phyloP scores from a whole-genome alignment of 1,284 basidiomycete genomes.

The Leccinum cinnamomeum region DNA sequence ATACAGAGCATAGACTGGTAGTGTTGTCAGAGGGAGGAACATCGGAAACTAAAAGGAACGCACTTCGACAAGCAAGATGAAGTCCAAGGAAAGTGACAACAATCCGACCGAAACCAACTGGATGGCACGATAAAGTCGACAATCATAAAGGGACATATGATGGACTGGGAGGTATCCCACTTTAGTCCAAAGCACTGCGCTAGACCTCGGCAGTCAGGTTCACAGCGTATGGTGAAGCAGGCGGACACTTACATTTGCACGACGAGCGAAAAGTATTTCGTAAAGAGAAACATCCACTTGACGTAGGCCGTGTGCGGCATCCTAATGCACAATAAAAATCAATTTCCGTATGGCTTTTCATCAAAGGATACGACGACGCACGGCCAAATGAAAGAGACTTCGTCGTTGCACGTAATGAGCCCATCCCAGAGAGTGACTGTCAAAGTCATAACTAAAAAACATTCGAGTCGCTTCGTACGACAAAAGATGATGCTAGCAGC shows the following conservation, averaged over 20 bases:
- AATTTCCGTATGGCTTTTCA: not conserved
- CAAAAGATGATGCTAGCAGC: not conserved
- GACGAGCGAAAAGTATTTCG: slow-evolving; percentile 17
- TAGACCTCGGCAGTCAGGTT: slow-evolving; percentile 8
- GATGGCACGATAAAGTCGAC: slow-evolving; percentile 14
- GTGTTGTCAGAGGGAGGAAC: not conserved
- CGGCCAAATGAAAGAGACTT: slow-evolving; percentile 20
- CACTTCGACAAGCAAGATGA: slow-evolving; percentile 22
- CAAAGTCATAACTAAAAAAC: slow-evolving; percentile 13
- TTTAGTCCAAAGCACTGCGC: slow-evolving; percentile 13
- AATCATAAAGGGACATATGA: slow-evolving; percentile 4
- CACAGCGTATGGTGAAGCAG: not conserved
- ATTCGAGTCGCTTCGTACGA: not conserved
- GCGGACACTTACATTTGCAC: slow-evolving; percentile 17
- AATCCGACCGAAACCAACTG: slow-evolving; percentile 14
- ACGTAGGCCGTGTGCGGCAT: slow-evolving; percentile 16
- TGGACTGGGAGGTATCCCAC: slow-evolving; percentile 7
- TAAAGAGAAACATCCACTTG: slow-evolving; percentile 28
- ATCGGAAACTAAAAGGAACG: not conserved
- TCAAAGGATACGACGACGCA: slow-evolving; percentile 4
- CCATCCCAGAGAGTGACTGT: slow-evolving; percentile 15
- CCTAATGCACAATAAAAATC: not conserved
- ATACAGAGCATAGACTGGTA: slow-evolving; percentile 23
- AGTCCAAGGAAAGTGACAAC: slow-evolving; percentile 20
- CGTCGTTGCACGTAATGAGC: slow-evolving; percentile 15